A percentile compares a stretch with the other conserved stretches of the same genome.
These are phyloP conservation scores for Phialocephala sp. DNA, from an alignment of 2,329 filamentous ascomycete genomes.

Conservation along the genomic window DNA sequence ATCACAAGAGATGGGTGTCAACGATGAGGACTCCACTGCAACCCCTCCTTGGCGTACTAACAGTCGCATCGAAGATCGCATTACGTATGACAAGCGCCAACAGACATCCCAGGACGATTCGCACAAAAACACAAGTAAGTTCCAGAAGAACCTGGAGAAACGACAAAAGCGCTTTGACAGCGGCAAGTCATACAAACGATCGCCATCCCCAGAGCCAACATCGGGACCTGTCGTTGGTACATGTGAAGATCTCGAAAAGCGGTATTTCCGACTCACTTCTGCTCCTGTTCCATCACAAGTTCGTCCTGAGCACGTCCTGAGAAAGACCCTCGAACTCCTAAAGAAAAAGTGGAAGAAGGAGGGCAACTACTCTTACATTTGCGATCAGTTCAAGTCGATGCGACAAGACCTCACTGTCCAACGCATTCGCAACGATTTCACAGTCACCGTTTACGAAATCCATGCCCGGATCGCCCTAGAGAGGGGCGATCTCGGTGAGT, in stretches of 20 bases:
- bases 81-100: conserved; percentile 60
- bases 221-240: conserved; percentile 83
- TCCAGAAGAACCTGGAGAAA: conserved; percentile 83
- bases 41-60: conserved; percentile 78
- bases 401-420: conserved; percentile 98
- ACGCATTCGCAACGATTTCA: conserved; percentile 95
- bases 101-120: conserved; percentile 53
- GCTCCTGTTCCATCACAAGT: conserved; percentile 88
- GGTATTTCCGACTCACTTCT: conserved; percentile 90
- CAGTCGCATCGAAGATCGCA: conserved; percentile 71
- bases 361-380: conserved; percentile 95
- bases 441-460: conserved; percentile 94
- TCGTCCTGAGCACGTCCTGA: conserved; percentile 79
- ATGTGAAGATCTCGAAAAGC: conserved; percentile 85
- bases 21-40: conserved; percentile 51
- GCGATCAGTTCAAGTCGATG: conserved; percentile 98
- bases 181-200: conserved; percentile 59
- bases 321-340: conserved; percentile 83
- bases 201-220: conserved; percentile 61
- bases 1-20: conserved; percentile 67
- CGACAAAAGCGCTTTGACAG: conserved; percentile 85
- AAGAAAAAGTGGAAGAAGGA: conserved; percentile 96
- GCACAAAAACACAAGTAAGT: conserved; percentile 78
- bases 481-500: conserved; percentile 99
- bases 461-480: conserved; percentile 97